Base-by-base conservation (phyloP, 1,139 yeast species). In the Suzukiozyma palmioleophila region DNA sequence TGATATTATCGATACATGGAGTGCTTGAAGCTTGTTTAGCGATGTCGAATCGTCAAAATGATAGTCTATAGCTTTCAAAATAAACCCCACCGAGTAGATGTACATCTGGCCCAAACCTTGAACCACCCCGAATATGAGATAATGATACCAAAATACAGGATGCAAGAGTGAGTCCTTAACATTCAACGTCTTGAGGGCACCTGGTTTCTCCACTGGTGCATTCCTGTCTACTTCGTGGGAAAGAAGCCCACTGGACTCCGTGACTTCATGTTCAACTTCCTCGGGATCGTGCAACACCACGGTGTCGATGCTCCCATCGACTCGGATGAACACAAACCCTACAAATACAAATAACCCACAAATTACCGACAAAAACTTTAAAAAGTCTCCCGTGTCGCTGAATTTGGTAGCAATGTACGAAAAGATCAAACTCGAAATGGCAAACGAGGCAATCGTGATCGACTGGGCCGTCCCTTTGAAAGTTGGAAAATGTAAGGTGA, bases 101-200 rank as follows among this genome's bases (percentile, higher is more conserved):
- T 83, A 85, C 73, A 84, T 79, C 56, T 85, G 92, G 8, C 94
- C 94, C 44, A 81, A 69, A 2, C 89, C 86, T 49, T 85, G 84
- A 35, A 83, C 62, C 3, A 77, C 59, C 1, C 89, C 84, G 45
- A 84, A 64, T 14, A 82, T 66, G 8, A 73, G 35, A 48, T 71
- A 79, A 49, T 75, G 80, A 27, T 68, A 60, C 51, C 79, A 51
- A 44, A 79, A 80, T 1, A 58, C 43, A 1, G 65, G 61, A 44
- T 57, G 60, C 3, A 40, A 18, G 7, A 60, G 43, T 1, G 64
- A 54, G 12, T 46, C 45, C 15, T 41, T 46, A 26, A 60, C 42
- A 16, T 45, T 31, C 38, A 49, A 36, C 32, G 44, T 43, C 28
- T 51, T 50, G 37, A 59, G 48, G 32, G 3, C 32, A 33, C 13